Evolutionary conservation across 257 asterid genomes (phyloP).

Genomic region (Pogostemon cablin): DNA sequence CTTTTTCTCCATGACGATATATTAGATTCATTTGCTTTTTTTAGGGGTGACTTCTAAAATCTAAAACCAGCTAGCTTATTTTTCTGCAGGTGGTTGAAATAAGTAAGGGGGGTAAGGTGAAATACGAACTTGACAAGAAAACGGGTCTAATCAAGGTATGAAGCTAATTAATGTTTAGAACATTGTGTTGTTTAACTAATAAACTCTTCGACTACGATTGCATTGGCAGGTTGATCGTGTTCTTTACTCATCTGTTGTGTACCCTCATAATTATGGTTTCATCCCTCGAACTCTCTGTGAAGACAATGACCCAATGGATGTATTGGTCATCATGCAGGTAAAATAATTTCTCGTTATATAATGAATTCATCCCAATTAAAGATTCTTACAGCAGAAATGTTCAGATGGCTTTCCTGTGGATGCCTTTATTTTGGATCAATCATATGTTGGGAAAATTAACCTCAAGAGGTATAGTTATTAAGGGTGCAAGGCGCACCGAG

Average conservation of each 20-base stretch:
- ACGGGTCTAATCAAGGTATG: constrained; percentile 92
- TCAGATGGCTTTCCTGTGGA: neutral
- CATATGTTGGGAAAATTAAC: neutral
- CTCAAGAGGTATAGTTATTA: neutral
- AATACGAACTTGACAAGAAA: constrained; percentile 88
- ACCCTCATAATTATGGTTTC: constrained; percentile 97
- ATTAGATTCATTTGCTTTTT: constrained; percentile 9
- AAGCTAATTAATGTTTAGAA: neutral
- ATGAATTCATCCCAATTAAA: constrained; percentile 1
- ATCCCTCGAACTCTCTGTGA: constrained; percentile 94
- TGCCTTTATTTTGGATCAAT: too few relatives aligned
- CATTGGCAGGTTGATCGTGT: constrained; percentile 82
- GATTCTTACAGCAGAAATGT: constrained; percentile 11
- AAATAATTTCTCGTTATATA: constrained; percentile 13
- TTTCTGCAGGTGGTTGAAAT: constrained; percentile 85
- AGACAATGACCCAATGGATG: constrained; percentile 93
- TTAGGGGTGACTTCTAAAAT: neutral
- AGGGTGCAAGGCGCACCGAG: too few relatives aligned
- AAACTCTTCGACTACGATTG: constrained; percentile 20
- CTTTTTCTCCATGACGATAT: neutral
- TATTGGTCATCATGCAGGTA: constrained; percentile 98
- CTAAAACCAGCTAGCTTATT: constrained; percentile 6
- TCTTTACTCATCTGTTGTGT: constrained; percentile 94
- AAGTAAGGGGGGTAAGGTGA: constrained; percentile 93
- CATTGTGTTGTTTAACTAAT: neutral